These are phyloP conservation scores for Pugionium cornutum DNA, from an alignment of 345 rosid species.

Conservation along the genomic window DNA sequence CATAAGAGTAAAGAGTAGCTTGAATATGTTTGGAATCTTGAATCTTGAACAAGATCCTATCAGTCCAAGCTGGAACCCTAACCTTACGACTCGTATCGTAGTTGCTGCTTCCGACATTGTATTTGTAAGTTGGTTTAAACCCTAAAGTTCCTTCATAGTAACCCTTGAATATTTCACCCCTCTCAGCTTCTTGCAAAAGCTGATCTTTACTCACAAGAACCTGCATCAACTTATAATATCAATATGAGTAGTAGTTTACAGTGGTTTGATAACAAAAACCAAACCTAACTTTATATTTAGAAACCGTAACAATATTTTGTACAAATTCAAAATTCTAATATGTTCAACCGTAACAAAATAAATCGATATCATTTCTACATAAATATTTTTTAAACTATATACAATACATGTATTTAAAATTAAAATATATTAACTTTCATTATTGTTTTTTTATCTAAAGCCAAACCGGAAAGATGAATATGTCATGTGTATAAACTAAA, in stretches of 20 bases:
- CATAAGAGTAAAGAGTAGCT: conserved; percentile 49
- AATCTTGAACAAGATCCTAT: conserved; percentile 53
- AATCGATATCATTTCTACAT: too few relatives aligned
- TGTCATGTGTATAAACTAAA: too few relatives aligned
- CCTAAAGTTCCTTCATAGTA: conserved; percentile 57
- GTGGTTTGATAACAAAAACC: not conserved
- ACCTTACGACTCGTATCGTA: conserved; percentile 71
- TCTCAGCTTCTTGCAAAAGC: conserved; percentile 67
- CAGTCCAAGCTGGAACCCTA: conserved; percentile 63
- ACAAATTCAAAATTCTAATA: not conserved
- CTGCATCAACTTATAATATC: conserved; percentile 37
- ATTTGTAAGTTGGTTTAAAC: conserved; percentile 72
- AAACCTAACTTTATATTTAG: not conserved
- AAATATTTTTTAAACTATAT: too few relatives aligned
- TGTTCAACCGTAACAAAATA: not conserved
- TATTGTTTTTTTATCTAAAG: too few relatives aligned
- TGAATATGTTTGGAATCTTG: conserved; percentile 37
- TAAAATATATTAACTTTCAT: too few relatives aligned
- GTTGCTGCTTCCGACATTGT: conserved; percentile 58
- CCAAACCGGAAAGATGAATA: too few relatives aligned
- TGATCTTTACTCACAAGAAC: conserved; percentile 64
- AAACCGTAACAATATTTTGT: not conserved
- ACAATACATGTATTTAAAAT: too few relatives aligned
- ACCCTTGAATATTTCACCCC: conserved; percentile 63
- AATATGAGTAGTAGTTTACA: not conserved